These are phyloP conservation scores for Penicillium subrubescens DNA, from an alignment of 495 filamentous ascomycete species.

Conservation along the genomic window DNA sequence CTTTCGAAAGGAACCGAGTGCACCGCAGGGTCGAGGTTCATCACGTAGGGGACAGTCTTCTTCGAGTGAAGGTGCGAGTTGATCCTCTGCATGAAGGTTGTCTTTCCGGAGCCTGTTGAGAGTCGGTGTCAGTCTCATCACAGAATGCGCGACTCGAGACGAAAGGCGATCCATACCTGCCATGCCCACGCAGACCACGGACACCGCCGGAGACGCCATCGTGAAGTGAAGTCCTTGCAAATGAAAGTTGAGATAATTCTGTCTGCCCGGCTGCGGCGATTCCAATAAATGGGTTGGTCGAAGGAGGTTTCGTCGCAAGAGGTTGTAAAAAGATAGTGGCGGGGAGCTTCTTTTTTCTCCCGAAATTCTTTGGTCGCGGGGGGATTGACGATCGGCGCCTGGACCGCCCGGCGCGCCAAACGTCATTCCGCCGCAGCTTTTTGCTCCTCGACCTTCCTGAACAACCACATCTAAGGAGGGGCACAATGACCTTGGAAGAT, in stretches of 20 bases:
- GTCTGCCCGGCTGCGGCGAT: background rate
- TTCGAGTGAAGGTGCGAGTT: slow-evolving; percentile 84
- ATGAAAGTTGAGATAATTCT: no score
- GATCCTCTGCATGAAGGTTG: slow-evolving; percentile 97
- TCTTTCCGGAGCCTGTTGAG: slow-evolving; percentile 82
- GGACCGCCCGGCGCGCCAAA: slow-evolving; percentile 40
- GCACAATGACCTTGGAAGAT: slow-evolving; percentile 55
- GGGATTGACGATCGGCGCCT: slow-evolving; percentile 34
- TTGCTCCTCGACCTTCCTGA: slow-evolving; percentile 10
- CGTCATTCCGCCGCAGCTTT: slow-evolving; percentile 37
- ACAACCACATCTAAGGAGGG: background rate
- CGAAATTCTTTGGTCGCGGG: slow-evolving; percentile 41
- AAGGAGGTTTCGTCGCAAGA: background rate
- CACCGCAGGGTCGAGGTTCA: slow-evolving; percentile 97
- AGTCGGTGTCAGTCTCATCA: slow-evolving; percentile 2
- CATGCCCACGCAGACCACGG: slow-evolving; percentile 96
- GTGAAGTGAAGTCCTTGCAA: slow-evolving; percentile 8
- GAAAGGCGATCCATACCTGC: slow-evolving; percentile 56
- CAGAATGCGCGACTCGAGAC: background rate
- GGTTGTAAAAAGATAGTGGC: slow-evolving; percentile 7
- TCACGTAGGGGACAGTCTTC: slow-evolving; percentile 79
- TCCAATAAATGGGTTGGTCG: background rate
- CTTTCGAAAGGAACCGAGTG: slow-evolving; percentile 92
- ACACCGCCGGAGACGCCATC: slow-evolving; percentile 59
- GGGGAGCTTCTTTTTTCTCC: slow-evolving; percentile 25